Percentiles rank a stretch among this genome's conserved stretches.
Evolutionary conservation across 139 green algal genomes (phyloP).

Genomic region (Diplosphaera chodatii): DNA sequence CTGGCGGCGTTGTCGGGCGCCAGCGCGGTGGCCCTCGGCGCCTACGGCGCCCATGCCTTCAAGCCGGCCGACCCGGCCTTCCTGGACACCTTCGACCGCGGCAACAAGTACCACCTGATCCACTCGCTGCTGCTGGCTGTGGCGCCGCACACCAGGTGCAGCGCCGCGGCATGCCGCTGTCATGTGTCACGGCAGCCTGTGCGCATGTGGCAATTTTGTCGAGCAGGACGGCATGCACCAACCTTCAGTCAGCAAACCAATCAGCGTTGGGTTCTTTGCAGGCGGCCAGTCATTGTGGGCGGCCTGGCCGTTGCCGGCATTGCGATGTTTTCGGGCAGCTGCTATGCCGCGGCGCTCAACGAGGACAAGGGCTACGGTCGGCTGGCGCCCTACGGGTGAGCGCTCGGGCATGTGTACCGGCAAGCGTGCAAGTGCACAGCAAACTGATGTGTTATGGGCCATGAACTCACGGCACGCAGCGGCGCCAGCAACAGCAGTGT

Average conservation of each 20-base stretch:
- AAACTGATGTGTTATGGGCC: too few relatives aligned
- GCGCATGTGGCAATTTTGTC: too few relatives aligned
- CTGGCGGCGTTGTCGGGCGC: conserved; percentile 14
- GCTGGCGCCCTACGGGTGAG: conserved; percentile 19
- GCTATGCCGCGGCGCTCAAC: conserved; percentile 18
- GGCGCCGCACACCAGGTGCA: conserved; percentile 1
- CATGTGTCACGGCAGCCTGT: too few relatives aligned
- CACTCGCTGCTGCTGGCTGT: conserved; percentile 13
- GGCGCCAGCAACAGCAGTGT: not conserved
- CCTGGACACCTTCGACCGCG: conserved; percentile 12
- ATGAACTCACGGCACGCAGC: not conserved
- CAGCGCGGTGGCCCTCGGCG: conserved; percentile 10
- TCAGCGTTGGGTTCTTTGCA: not conserved
- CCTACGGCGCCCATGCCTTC: conserved; percentile 21
- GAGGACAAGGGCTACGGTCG: conserved; percentile 14
- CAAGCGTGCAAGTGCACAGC: too few relatives aligned
- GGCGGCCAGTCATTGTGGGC: conserved; percentile 2
- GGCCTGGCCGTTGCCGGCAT: conserved; percentile 9
- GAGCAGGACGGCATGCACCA: too few relatives aligned
- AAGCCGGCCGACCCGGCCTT: conserved; percentile 18
- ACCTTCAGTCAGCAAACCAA: not conserved
- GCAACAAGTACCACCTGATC: conserved; percentile 27
- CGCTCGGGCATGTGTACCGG: too few relatives aligned
- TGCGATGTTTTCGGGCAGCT: conserved; percentile 16
- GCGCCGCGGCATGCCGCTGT: too few relatives aligned